Evolutionary conservation across 176 grass and related monocot species (phyloP).

Genomic region (Miscanthus lutarioriparius): DNA sequence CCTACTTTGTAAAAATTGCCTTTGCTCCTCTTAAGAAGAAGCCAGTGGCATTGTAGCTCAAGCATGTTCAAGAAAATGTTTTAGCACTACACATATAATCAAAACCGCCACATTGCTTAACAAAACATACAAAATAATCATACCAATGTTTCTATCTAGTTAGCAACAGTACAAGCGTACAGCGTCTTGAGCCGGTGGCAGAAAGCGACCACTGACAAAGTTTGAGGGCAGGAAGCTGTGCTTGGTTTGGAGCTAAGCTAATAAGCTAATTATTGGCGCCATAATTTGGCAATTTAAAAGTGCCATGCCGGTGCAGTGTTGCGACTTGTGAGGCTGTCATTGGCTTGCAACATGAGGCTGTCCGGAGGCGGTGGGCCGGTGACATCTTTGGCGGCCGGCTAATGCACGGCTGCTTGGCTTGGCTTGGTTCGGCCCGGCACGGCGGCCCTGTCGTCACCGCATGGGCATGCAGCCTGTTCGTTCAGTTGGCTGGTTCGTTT

Average conservation of each 20-base stretch:
- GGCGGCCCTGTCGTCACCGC: conserved; percentile 10
- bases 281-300: conserved; percentile 13
- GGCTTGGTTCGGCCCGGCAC: not conserved
- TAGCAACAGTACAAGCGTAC: not conserved
- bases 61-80: not conserved
- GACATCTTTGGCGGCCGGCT: not conserved
- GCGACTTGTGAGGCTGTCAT: conserved; percentile 13
- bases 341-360: conserved; percentile 26
- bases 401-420: not conserved
- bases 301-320: conserved; percentile 3
- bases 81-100: not conserved
- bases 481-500: too few species aligned
- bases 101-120: not conserved
- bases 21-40: not conserved
- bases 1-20: not conserved
- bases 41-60: not conserved
- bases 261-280: conserved; percentile 15
- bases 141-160: not conserved
- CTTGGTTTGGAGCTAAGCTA: conserved; percentile 27
- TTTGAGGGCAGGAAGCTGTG: conserved; percentile 1
- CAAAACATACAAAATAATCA: not conserved
- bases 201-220: conserved; percentile 48
- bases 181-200: not conserved
- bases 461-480: too few species aligned
- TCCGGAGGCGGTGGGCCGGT: not conserved